Evolutionary conservation across 2,329 filamentous ascomycete species (phyloP), one percentile per base, ranked within the genome.

Genomic region (Diaporthe nobilis): DNA sequence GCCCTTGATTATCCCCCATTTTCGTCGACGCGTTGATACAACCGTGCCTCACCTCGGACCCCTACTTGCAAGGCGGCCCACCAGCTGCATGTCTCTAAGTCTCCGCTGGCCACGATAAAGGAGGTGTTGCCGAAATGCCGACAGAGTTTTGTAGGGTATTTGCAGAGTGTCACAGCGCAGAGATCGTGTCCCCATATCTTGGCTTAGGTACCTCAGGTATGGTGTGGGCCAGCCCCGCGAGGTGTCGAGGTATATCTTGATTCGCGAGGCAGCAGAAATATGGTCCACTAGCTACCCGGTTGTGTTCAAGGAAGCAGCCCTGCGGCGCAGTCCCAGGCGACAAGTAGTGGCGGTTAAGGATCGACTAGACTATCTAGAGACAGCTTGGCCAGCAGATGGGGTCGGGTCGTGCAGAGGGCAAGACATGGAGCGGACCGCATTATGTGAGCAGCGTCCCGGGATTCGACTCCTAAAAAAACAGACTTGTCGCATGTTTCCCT

Each of bases 391-490:
- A 20, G 63, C 4, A 22, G 15, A 28, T 20, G 31, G 7, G 39
- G 31, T 55, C 65, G 34, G n/a, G 31, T 70, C 9, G 49, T 34
- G 37, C 49, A 65, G 42, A 55, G 49, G 49, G 47, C 17, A 70
- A 44, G 25, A 6, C 20, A 70, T 42, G 65, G 47, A 68, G 63
- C 63, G 47, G 63, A 39, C 63, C 63, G 63, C 63, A 68, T 53
- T 25, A 51, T 68, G 63, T 68, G 47, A 39, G 47, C 7, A 39
- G 22, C 63, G 39, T 20, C 47, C 31, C 63, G 47, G 44, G 31
- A 17, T 37, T 17, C 10, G 1, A 51, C 22, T 51, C 22, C 22
- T 6, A 17, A 20, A 20, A 53, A 25, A 34, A 31, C 22, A 37
- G 63, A 51, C 44, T 68, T 37, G 31, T 68, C 44, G 61, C 42